phyloP scores from a whole-genome alignment of 371 early-diverging fungal species.

The Rhizopus microsporus region DNA sequence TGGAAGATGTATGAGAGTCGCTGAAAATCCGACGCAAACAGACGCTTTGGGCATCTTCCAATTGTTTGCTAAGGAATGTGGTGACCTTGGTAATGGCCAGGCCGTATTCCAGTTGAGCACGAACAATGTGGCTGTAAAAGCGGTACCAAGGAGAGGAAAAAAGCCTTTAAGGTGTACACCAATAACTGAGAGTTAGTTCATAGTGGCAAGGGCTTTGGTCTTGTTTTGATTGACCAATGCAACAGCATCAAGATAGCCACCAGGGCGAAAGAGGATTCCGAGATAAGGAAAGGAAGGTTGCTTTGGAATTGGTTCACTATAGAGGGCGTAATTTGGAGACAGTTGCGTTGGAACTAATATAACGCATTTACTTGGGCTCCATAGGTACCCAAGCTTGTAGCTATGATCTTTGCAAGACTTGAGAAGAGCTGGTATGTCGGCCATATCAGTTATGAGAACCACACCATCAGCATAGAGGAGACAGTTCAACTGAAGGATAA shows the following conservation, averaged over 20 bases:
- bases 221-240: background rate
- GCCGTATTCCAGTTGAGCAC: slow-evolving; percentile 16
- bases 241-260: background rate
- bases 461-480: too few relatives aligned
- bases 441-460: too few relatives aligned
- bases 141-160: background rate
- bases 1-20: background rate
- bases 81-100: slow-evolving; percentile 14
- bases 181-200: background rate
- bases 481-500: too few relatives aligned
- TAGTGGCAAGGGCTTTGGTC: background rate
- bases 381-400: slow-evolving; percentile 1
- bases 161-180: background rate
- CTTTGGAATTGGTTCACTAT: background rate
- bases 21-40: slow-evolving; percentile 11
- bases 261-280: slow-evolving; percentile 2
- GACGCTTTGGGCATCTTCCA: slow-evolving; percentile 8
- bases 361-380: slow-evolving; percentile 13
- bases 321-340: background rate
- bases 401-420: slow-evolving; percentile 11
- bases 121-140: slow-evolving; percentile 14
- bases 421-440: slow-evolving; percentile 1
- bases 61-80: background rate
- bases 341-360: background rate
- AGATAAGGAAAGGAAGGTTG: slow-evolving; percentile 9